Conservation (phyloP, 352 stramenopile genomes). For the Globisporangium viniferum region DNA sequence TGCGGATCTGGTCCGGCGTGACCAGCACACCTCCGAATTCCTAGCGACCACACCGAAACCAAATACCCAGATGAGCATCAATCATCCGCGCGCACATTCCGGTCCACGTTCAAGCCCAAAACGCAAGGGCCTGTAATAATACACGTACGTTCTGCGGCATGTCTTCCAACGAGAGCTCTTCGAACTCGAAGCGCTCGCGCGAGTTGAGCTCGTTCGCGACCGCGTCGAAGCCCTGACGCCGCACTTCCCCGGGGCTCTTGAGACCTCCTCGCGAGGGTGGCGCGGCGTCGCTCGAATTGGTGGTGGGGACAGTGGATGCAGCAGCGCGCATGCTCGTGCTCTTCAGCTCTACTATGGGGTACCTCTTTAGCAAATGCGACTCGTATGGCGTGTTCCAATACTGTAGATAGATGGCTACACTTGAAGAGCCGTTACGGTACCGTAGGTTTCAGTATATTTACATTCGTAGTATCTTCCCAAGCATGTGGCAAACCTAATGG, state of each 20-base stretch:
- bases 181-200: conserved; percentile 6
- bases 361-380: too few species aligned
- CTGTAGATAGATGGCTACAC: too few species aligned
- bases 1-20: conserved; percentile 78
- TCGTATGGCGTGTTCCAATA: background rate
- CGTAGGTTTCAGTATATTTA: too few species aligned
- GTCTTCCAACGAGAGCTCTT: conserved; percentile 3
- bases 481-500: too few species aligned
- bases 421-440: too few species aligned
- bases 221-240: conserved; percentile 11
- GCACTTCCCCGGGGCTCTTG: conserved; percentile 4
- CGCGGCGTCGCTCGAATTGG: background rate
- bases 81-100: too few species aligned
- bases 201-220: conserved; percentile 11
- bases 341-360: background rate
- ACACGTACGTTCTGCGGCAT: conserved; percentile 12
- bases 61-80: background rate
- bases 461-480: too few species aligned
- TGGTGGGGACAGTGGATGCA: background rate
- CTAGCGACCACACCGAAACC: conserved; percentile 17
- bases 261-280: background rate
- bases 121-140: background rate
- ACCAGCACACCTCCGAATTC: conserved; percentile 82
- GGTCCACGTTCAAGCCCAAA: background rate
- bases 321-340: conserved; percentile 5